Conservation (phyloP, 2,329 filamentous ascomycete genomes). For the Trichoderma afroharzianum region DNA sequence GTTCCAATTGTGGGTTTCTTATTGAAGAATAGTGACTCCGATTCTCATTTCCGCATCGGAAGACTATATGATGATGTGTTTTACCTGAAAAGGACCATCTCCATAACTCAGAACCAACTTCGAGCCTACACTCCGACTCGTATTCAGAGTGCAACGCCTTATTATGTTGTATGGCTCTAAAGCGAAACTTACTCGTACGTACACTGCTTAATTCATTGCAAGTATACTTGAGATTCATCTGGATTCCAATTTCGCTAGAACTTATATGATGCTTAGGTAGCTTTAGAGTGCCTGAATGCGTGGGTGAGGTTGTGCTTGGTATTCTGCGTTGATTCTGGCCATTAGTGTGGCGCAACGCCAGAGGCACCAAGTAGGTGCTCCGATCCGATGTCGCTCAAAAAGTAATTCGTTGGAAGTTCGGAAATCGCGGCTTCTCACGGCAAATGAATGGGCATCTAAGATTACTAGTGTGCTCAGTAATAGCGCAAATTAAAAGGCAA, state of each 20-base stretch:
- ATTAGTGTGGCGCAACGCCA: neutral
- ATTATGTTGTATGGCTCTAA: neutral
- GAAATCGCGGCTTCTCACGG: neutral
- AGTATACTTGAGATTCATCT: neutral
- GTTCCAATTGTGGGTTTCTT: neutral
- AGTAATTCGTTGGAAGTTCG: neutral
- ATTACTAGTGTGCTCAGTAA: neutral
- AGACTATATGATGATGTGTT: neutral
- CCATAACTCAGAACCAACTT: neutral
- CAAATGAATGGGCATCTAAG: neutral
- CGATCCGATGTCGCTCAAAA: neutral
- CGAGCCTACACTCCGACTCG: neutral
- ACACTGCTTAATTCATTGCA: neutral
- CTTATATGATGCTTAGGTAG: neutral
- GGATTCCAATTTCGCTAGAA: neutral
- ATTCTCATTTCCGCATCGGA: neutral
- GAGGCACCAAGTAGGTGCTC: neutral
- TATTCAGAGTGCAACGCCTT: neutral
- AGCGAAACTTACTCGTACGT: neutral
- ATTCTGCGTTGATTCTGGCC: neutral
- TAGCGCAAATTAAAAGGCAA: neutral
- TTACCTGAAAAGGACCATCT: neutral
- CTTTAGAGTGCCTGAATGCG: neutral
- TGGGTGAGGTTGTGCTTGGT: neutral
- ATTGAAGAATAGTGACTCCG: neutral